phyloP scores from a whole-genome alignment of 495 filamentous ascomycete genomes.

The Cercophora newfieldiana region DNA sequence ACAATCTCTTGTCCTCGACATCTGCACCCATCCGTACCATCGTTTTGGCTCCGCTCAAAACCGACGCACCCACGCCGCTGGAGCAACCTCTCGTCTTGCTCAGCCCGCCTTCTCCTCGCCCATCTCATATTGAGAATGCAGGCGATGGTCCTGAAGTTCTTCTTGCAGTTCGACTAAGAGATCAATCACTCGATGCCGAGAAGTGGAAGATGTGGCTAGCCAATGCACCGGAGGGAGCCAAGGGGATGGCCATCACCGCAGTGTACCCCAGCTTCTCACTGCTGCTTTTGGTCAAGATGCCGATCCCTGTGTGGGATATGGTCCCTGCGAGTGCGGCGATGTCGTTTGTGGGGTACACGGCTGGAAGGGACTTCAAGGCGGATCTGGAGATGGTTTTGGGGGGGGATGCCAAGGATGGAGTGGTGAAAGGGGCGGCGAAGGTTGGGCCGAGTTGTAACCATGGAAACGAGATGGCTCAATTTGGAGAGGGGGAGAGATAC shows the following conservation, averaged over 20 bases:
- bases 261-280: slow-evolving; percentile 18
- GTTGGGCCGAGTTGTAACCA: background rate
- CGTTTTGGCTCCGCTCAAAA: slow-evolving; percentile 15
- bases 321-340: slow-evolving; percentile 7
- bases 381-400: background rate
- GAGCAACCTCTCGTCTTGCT: slow-evolving; percentile 11
- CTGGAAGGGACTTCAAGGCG: background rate
- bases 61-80: background rate
- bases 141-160: slow-evolving; percentile 8
- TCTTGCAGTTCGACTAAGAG: slow-evolving; percentile 12
- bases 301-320: slow-evolving; percentile 26
- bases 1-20: slow-evolving; percentile 17
- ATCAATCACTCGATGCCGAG: slow-evolving; percentile 9
- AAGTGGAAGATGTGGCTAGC: slow-evolving; percentile 21
- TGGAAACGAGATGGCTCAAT: background rate
- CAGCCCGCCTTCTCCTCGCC: background rate
- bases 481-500: background rate
- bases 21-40: slow-evolving; percentile 16
- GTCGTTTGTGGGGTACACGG: slow-evolving; percentile 18
- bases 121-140: background rate
- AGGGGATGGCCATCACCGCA: slow-evolving; percentile 14
- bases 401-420: background rate
- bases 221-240: background rate
- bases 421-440: background rate
- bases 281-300: slow-evolving; percentile 17